phyloP scores from a whole-genome alignment of 1,139 yeast genomes.

The Yamadazyma kanchanaburiensis region DNA sequence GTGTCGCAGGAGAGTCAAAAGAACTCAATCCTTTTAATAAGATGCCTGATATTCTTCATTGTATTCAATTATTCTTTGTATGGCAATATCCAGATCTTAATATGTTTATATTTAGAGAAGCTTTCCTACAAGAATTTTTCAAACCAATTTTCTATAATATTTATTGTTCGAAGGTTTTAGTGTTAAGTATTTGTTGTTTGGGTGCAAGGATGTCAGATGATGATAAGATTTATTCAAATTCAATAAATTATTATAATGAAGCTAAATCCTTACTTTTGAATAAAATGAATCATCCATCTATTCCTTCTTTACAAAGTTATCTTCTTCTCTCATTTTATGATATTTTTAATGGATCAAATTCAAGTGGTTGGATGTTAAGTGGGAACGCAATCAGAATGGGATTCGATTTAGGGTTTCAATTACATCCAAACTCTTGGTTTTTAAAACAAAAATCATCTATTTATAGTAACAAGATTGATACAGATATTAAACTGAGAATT shows the following conservation, averaged over 20 bases:
- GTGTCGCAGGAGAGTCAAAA: constrained; percentile 20
- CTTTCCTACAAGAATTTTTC: constrained; percentile 58
- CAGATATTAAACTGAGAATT: constrained; percentile 55
- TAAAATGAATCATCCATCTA: constrained; percentile 28
- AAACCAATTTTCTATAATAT: constrained; percentile 43
- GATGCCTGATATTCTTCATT: constrained; percentile 43
- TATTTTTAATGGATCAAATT: constrained; percentile 52
- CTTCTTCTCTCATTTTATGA: constrained; percentile 27
- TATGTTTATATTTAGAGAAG: constrained; percentile 61
- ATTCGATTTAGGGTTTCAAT: constrained; percentile 60
- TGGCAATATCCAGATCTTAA: constrained; percentile 68
- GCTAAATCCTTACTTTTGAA: constrained; percentile 42
- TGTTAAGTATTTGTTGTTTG: constrained; percentile 53
- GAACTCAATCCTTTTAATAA: constrained; percentile 26
- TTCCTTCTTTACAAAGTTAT: constrained; percentile 16
- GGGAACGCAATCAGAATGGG: constrained; percentile 67
- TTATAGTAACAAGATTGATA: constrained; percentile 32
- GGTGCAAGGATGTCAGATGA: constrained; percentile 51
- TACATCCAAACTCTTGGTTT: constrained; percentile 61
- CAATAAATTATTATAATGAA: constrained; percentile 42
- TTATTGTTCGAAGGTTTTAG: constrained; percentile 51
- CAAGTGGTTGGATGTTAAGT: constrained; percentile 60
- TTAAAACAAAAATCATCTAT: constrained; percentile 17
- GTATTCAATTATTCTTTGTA: constrained; percentile 54
- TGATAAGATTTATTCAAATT: constrained; percentile 34